These are phyloP conservation scores for Aspergillus piperis DNA, from an alignment of 2,329 filamentous ascomycete species.

Conservation along the genomic window DNA sequence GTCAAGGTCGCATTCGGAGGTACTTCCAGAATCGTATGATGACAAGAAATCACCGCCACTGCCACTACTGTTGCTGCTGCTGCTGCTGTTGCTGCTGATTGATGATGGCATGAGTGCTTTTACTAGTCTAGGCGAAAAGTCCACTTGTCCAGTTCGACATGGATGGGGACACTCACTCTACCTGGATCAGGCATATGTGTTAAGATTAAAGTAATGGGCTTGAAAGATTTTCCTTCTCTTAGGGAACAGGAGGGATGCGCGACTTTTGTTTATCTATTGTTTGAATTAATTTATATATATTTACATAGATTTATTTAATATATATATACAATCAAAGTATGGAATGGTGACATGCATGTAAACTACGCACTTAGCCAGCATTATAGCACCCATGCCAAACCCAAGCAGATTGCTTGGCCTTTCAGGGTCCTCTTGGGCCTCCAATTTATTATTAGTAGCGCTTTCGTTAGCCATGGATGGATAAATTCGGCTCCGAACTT, in stretches of 20 bases:
- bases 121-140: not conserved
- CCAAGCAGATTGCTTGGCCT: conserved; percentile 3
- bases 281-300: no score
- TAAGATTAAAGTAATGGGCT: not conserved
- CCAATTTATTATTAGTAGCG: conserved; percentile 3
- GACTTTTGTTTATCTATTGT: no score
- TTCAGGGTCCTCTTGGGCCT: conserved; percentile 4
- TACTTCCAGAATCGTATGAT: conserved; percentile 1
- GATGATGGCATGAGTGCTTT: not conserved
- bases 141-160: no score
- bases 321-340: not conserved
- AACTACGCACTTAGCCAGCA: not conserved
- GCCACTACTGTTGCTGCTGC: no score
- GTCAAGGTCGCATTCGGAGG: conserved; percentile 2
- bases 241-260: not conserved
- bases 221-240: no score
- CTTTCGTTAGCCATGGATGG: conserved; percentile 2
- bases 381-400: not conserved
- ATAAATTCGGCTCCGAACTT: conserved; percentile 1
- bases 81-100: no score
- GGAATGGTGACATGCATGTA: conserved; percentile 1
- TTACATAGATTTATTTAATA: no score
- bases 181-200: not conserved
- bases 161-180: not conserved
- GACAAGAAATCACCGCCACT: not conserved